Evolutionary conservation across 2,329 filamentous ascomycete species (phyloP), one percentile per base, ranked within the genome.

Genomic region (Fusarium napiforme): DNA sequence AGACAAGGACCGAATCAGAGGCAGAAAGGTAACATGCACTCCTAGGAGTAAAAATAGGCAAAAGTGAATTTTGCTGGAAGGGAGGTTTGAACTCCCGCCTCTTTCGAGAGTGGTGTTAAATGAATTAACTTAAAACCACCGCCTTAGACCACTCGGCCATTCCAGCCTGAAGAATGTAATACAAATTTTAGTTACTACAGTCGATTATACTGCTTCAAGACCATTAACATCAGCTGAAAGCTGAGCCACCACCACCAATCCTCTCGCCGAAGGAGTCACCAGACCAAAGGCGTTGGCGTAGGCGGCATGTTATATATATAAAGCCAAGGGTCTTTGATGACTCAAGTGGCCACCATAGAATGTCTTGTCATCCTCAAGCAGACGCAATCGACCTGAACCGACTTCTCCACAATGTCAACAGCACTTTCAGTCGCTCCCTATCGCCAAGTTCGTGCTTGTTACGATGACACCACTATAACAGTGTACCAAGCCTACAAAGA

Each of bases 401-500:
- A 39, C 39, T 43, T 50, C 19, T 23, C 32, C 60, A 70, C 32
- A 57, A 78, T 78, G 77, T 36, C 67, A 47, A 43, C 69, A 43
- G 39, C 66, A 47, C 36, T 46, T 11, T 34, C 64, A 55, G 45
- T 66, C 43, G 76, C 64, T 58, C 84, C 80, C 32, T 84, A 84
- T 73, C 85, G 85, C 58, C 85, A 89, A 67, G 88, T 90, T 67
- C 86, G 89, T 40, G 88, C 88, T 19, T 67, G 76, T 21, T 86
- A 86, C 77, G 85, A 87, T 69, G 73, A 81, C 11, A 72, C 83
- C 5, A 88, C 85, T 34, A 87, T 91, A 69, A 90, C 87, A 7
- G 85, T 91, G 64, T 91, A 91, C 79, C 89, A 91, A 80, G 90
- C 89, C 28, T 91, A 91, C 80, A 85, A 84, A 32, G 43, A 79